Base-by-base conservation (phyloP, 768 basidiomycete genomes). In the Zangia roseola region DNA sequence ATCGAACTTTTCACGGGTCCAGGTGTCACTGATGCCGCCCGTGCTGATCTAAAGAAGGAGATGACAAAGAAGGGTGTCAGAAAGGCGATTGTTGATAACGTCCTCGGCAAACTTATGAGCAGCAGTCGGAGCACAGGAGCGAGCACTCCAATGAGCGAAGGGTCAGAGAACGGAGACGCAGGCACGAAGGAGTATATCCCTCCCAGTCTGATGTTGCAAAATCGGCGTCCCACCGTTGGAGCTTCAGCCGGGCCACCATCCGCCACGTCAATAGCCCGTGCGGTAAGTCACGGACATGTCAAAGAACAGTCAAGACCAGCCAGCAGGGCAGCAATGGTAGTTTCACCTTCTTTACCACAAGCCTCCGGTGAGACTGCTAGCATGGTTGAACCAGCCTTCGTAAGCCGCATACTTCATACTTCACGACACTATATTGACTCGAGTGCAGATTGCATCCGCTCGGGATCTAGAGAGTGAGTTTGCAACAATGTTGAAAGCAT, bases 11-110 rank as follows among this genome's bases (percentile, higher is more conserved):
- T 97, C 62, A 84, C 91, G 1, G 89, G 90, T 14, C 79, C 86
- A 0, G 82, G 80, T 5, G 91, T 92, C 13, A 83, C 86, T 3
- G 87, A 94, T 62, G 84, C 83, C 8, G 97, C 97, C 4, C 84
- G 91, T 43, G 82, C 93, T 5, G 95, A 98, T 65, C 75, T 98
- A 45, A 97, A 97, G 77, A 94, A 92, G 63, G 88, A 92, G 64
- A 77, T 98, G 77, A 67, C 77, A 2, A 91, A 87, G 72, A 91
- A 90, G 66, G 80, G 80, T 35, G 89, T 97, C 36, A 80, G 92
- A 28, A 95, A 94, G 70, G 80, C 83, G 5, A 94, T 94, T 39
- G 82, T 86, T 13, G 94, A 97, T 52, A 76, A 76, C 44, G 82
- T 98, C 14, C 76, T 94, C 7, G 69, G 74, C 45, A 86, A 83